Evolutionary conservation across 2,329 filamentous ascomycete genomes (phyloP).

Genomic region (Microsporum audouinii): DNA sequence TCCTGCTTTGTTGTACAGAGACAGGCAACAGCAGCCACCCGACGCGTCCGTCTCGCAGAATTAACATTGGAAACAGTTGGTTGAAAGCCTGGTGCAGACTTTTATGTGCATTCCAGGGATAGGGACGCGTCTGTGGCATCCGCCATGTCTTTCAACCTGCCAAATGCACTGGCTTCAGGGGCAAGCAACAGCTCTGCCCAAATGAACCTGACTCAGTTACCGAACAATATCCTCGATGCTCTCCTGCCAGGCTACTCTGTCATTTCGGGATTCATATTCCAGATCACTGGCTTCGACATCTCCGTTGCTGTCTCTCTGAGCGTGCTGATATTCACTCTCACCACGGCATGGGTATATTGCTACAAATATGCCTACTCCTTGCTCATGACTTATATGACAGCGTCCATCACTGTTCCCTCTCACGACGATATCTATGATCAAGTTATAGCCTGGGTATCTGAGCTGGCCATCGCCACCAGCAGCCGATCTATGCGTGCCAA

Average conservation of each 20-base stretch:
- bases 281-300: constrained; percentile 38
- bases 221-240: constrained; percentile 38
- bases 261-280: constrained; percentile 34
- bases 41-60: not conserved
- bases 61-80: not conserved
- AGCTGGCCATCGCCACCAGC: constrained; percentile 41
- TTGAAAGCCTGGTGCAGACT: not conserved
- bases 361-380: constrained; percentile 22
- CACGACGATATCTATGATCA: constrained; percentile 49
- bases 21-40: not conserved
- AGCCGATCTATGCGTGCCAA: constrained; percentile 47
- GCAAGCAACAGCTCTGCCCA: constrained; percentile 5
- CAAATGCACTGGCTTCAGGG: not conserved
- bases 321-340: constrained; percentile 32
- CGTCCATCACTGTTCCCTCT: constrained; percentile 41
- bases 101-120: not conserved
- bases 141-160: constrained; percentile 2
- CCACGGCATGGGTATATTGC: constrained; percentile 29
- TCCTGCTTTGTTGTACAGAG: not conserved
- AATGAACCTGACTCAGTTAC: constrained; percentile 26
- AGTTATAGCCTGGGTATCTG: constrained; percentile 48
- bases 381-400: constrained; percentile 31
- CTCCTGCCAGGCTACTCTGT: constrained; percentile 42
- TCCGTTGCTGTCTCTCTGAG: constrained; percentile 36
- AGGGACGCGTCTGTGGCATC: not conserved